Evolutionary conservation across 2,329 filamentous ascomycete species (phyloP).

Genomic region (Sarocladium oryzae): DNA sequence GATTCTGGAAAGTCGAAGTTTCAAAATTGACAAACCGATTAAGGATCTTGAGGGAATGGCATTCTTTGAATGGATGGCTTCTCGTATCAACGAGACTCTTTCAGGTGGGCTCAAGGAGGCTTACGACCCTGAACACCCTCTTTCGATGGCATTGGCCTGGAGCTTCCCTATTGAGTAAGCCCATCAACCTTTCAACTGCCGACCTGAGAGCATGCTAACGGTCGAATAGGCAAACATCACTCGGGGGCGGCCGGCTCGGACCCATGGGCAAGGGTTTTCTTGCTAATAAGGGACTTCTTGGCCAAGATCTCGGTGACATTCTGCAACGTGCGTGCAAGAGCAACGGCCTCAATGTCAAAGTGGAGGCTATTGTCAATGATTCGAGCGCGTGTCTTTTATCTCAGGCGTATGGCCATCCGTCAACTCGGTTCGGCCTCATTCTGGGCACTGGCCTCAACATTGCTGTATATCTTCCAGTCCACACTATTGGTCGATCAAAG

Average conservation of each 20-base stretch:
- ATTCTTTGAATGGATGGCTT: conserved; percentile 66
- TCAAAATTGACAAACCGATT: conserved; percentile 48
- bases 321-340: conserved; percentile 47
- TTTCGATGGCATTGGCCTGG: conserved; percentile 59
- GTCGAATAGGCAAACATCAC: conserved; percentile 52
- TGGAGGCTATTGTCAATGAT: conserved; percentile 60
- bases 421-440: conserved; percentile 58
- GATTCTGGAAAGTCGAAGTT: conserved; percentile 49
- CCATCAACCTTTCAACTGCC: not conserved
- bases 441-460: conserved; percentile 63
- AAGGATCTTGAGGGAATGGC: conserved; percentile 50
- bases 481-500: conserved; percentile 47
- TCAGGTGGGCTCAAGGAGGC: conserved; percentile 31
- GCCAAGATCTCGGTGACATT: conserved; percentile 53
- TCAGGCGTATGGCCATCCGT: conserved; percentile 48
- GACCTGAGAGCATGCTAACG: conserved; percentile 16
- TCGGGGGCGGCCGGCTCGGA: conserved; percentile 51
- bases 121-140: conserved; percentile 31
- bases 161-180: conserved; percentile 65
- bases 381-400: conserved; percentile 61
- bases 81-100: conserved; percentile 51
- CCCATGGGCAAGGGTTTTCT: conserved; percentile 62
- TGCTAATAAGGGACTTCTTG: conserved; percentile 50
- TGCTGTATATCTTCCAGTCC: conserved; percentile 56
- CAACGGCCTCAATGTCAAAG: conserved; percentile 45